Evolutionary conservation across 768 basidiomycete species (phyloP).

Genomic region (Amanita brunnescens): DNA sequence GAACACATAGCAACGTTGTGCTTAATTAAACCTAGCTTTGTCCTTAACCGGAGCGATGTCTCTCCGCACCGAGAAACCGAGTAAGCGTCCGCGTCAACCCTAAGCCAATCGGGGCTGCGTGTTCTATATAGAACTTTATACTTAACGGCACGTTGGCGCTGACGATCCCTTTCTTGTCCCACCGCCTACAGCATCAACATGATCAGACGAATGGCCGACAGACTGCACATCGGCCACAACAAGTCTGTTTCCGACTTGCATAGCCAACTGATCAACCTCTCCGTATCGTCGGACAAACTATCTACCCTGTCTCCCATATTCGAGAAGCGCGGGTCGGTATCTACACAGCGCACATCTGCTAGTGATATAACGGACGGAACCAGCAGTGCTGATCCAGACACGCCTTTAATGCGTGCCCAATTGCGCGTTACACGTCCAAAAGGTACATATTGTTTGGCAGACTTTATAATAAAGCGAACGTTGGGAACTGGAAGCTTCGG

Average conservation of each 20-base stretch:
- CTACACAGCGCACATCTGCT: constrained; percentile 55
- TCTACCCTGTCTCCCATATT: constrained; percentile 21
- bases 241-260: neutral
- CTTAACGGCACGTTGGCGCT: neutral
- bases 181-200: constrained; percentile 15
- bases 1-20: neutral
- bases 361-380: constrained; percentile 28
- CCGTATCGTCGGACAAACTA: neutral
- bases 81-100: neutral
- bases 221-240: constrained; percentile 32
- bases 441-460: constrained; percentile 61
- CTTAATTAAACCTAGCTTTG: constrained; percentile 1
- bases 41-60: neutral
- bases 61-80: neutral
- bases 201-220: constrained; percentile 46
- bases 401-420: constrained; percentile 10
- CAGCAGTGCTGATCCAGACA: constrained; percentile 17
- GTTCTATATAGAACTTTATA: neutral
- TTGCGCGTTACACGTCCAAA: constrained; percentile 33
- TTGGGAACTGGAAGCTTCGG: constrained; percentile 96
- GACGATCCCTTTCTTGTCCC: constrained; percentile 10
- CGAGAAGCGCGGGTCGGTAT: constrained; percentile 60
- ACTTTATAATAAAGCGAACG: constrained; percentile 77
- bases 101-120: neutral
- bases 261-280: constrained; percentile 17